Evolutionary conservation across 169 alveolate genomes (phyloP), one percentile per base, ranked within the genome.

Genomic region (Cryptosporidium felis): DNA sequence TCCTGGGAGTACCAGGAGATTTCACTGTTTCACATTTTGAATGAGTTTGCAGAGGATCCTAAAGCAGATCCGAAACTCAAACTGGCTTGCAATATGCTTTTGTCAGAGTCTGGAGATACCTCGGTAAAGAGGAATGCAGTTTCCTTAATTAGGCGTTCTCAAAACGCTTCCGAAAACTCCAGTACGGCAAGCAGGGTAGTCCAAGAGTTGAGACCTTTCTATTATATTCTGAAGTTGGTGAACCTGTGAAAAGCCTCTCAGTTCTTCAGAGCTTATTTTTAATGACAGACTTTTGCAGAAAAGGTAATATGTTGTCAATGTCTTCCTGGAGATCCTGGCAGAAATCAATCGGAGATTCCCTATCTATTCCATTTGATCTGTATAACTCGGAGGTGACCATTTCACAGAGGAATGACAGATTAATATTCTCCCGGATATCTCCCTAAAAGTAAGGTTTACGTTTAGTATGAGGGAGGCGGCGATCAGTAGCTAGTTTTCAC

Each of bases 1-100:
- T 1, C 61, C 3, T 65, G 81, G 59, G 6, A 47, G 8, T 74
- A 74, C 45, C 85, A 74, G 23, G 85, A 74, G 38, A 34, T 74
- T 12, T 74, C 85, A 3, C 16, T 74, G 10, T 74, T 40, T 38
- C 26, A 56, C 28, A 53, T 53, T 16, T 23, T 74, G 5, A 36
- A 53, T 4, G 74, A 74, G 42, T 38, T 74, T 5, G 16, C 56
- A 1, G 85, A 53, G 9, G 16, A n/a, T 30, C 66, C 38, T 5
- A 41, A 49, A 10, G 32, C 59, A 14, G 58, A 53, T 21, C 8
- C 67, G 5, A 56, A 6, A 42, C 44, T 65, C 12, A 74, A 38
- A 53, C 23, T 74, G 46, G 85, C 74, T 9, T 74, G 74, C 26
- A 56, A 49, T 9, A 30, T 56, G 46, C 59, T 74, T 30, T 6